These are phyloP conservation scores for Solanum hybrid DNA, from an alignment of 305 asterid species.

Conservation along the genomic window DNA sequence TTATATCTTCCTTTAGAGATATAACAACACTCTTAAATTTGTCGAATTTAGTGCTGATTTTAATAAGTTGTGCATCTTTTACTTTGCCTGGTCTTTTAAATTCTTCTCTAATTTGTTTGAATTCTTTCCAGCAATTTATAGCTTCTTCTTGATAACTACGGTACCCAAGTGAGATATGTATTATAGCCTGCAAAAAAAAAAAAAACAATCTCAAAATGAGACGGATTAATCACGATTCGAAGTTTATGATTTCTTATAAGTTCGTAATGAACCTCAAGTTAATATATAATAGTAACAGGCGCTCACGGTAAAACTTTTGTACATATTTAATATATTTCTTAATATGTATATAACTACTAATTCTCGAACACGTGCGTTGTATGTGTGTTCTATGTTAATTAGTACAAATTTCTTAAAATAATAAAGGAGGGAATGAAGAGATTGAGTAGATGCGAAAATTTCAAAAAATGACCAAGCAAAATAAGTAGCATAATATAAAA, in stretches of 20 bases:
- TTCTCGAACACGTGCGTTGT: too few relatives aligned
- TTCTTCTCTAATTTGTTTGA: not conserved
- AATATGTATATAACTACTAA: not conserved
- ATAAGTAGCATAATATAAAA: too few relatives aligned
- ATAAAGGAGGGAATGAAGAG: not conserved
- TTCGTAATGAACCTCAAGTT: not conserved
- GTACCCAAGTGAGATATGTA: not conserved
- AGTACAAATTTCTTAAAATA: too few relatives aligned
- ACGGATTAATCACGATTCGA: not conserved
- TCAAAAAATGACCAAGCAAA: not conserved
- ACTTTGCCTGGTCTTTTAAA: not conserved
- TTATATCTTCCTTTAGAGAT: not conserved
- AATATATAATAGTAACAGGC: not conserved
- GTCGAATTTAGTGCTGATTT: not conserved
- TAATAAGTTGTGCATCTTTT: not conserved
- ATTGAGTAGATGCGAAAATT: not conserved
- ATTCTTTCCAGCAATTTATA: not conserved
- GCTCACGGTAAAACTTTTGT: not conserved
- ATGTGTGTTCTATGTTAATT: not conserved
- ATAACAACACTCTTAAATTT: not conserved
- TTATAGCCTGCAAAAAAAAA: not conserved
- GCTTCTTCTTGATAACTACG: not conserved
- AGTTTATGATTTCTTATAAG: not conserved
- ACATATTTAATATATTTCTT: not conserved
- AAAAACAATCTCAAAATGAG: not conserved